Evolutionary conservation across 495 filamentous ascomycete species (phyloP).

Genomic region (Daldinia decipiens): DNA sequence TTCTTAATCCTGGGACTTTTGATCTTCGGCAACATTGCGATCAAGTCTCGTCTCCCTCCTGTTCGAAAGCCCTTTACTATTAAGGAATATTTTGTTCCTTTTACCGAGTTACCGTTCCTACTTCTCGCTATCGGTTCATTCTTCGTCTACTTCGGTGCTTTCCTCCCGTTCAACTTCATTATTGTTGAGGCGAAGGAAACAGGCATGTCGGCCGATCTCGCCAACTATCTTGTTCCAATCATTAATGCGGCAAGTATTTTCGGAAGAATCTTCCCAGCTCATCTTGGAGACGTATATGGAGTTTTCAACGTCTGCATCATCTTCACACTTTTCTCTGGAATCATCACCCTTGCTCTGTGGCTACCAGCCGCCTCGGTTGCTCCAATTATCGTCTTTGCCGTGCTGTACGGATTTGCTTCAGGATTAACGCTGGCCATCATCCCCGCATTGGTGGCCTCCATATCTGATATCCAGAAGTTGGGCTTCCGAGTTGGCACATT

Average conservation of each 20-base stretch:
- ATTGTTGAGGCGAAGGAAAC: constrained; percentile 61
- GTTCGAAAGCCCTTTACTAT: constrained; percentile 31
- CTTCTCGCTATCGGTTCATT: constrained; percentile 48
- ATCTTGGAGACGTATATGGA: constrained; percentile 70
- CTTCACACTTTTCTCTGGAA: constrained; percentile 61
- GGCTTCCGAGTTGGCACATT: constrained; percentile 26
- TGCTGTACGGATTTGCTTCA: constrained; percentile 68
- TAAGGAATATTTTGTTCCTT: constrained; percentile 28
- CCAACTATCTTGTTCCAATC: constrained; percentile 69
- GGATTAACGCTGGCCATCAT: constrained; percentile 27
- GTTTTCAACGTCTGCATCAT: constrained; percentile 68
- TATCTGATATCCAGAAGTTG: constrained; percentile 28
- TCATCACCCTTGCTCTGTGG: constrained; percentile 71
- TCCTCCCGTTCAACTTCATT: constrained; percentile 72
- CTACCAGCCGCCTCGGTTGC: constrained; percentile 62
- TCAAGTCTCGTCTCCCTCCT: constrained; percentile 34
- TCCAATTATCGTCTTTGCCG: constrained; percentile 67
- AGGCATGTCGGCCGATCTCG: constrained; percentile 65
- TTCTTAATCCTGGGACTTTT: constrained; percentile 71
- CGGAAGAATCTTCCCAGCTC: constrained; percentile 68
- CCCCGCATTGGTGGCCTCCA: constrained; percentile 30
- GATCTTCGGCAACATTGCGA: constrained; percentile 55
- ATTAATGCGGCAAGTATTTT: constrained; percentile 58
- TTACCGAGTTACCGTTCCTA: constrained; percentile 55
- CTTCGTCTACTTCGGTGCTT: constrained; percentile 68